Evolutionary conservation across 2,329 filamentous ascomycete species (phyloP).

Genomic region (Zelopaecilomyces penicillatus): DNA sequence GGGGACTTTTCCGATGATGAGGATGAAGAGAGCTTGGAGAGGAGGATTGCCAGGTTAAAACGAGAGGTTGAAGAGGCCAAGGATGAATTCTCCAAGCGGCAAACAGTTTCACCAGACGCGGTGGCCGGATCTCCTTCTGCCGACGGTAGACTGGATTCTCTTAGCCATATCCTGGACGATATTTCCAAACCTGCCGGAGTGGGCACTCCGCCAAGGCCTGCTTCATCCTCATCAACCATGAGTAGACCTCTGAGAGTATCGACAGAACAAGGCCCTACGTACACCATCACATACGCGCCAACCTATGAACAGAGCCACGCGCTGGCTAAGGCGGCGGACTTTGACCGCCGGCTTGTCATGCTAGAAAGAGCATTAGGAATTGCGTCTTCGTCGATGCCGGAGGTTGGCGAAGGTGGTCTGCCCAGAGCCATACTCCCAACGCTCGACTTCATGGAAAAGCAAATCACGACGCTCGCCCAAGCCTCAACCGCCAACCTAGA

Average conservation of each 20-base stretch:
- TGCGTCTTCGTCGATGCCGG: constrained; percentile 58
- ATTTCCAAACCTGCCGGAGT: constrained; percentile 35
- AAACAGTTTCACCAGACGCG: constrained; percentile 33
- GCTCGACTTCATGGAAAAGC: constrained; percentile 70
- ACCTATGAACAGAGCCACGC: constrained; percentile 61
- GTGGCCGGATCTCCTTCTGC: constrained; percentile 39
- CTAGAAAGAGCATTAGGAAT: constrained; percentile 79
- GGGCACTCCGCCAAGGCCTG: constrained; percentile 7
- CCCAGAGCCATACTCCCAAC: constrained; percentile 71
- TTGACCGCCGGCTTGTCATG: constrained; percentile 70
- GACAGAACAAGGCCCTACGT: constrained; percentile 35
- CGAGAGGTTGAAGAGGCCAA: constrained; percentile 73
- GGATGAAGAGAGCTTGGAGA: constrained; percentile 65
- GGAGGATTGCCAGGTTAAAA: constrained; percentile 72
- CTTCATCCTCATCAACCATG: constrained; percentile 10
- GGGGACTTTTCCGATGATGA: constrained; percentile 72
- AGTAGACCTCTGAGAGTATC: constrained; percentile 12
- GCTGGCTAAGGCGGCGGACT: constrained; percentile 74
- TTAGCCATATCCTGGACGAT: constrained; percentile 65
- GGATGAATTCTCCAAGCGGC: constrained; percentile 49
- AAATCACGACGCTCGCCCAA: constrained; percentile 66
- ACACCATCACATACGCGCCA: constrained; percentile 57
- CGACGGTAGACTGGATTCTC: constrained; percentile 50
- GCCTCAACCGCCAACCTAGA: constrained; percentile 67
- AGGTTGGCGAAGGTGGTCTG: constrained; percentile 47